Conservation (phyloP, 768 basidiomycete genomes). For the Tephrocybe sp. region DNA sequence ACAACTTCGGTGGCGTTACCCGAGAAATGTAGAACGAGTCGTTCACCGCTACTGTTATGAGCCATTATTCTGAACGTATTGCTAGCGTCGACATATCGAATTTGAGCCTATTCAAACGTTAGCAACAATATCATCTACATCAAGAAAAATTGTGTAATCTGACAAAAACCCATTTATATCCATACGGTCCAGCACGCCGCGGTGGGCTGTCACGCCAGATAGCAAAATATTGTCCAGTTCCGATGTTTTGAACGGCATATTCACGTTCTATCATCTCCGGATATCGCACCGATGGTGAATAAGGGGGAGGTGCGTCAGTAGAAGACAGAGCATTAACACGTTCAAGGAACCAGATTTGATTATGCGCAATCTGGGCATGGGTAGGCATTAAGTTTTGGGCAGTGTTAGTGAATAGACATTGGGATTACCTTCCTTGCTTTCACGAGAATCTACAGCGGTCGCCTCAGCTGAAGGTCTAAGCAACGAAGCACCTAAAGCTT, state of each 20-base stretch:
- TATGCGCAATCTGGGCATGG: too few species aligned
- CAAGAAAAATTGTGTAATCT: neutral
- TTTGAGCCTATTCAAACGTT: neutral
- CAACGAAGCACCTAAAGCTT: neutral
- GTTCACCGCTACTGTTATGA: too few species aligned
- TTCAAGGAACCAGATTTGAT: too few species aligned
- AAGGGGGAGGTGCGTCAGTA: neutral
- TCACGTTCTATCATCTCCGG: constrained; percentile 1
- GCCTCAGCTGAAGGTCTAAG: too few species aligned
- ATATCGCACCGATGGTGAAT: neutral
- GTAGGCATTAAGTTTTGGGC: too few species aligned
- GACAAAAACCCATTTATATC: neutral
- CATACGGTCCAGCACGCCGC: neutral
- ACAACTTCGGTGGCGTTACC: neutral
- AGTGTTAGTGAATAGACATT: too few species aligned
- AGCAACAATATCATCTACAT: too few species aligned
- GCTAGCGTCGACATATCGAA: constrained; percentile 1
- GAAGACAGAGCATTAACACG: too few species aligned
- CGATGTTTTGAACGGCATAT: neutral
- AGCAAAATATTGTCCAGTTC: constrained; percentile 1
- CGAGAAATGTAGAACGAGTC: neutral
- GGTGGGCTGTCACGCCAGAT: too few species aligned
- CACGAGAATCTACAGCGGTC: too few species aligned
- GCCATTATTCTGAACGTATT: constrained; percentile 1
- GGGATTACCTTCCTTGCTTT: too few species aligned